Evolutionary conservation across 306 rosid species (phyloP).

Genomic region (Chamaecrista fasciculata): DNA sequence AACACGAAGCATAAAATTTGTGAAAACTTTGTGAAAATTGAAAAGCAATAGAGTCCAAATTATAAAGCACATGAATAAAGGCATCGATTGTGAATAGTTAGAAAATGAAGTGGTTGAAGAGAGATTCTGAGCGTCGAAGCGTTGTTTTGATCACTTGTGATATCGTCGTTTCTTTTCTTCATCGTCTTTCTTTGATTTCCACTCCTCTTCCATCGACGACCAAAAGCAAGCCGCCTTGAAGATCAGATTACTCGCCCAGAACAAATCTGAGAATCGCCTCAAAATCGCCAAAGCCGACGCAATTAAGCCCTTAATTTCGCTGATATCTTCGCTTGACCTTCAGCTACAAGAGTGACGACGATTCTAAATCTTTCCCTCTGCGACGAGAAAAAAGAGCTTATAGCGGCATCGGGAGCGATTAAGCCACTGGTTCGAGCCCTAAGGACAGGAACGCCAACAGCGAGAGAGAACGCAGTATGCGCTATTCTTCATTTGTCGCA

Average conservation of each 20-base stretch:
- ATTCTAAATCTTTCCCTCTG: slow-evolving; percentile 85
- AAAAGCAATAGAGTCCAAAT: too few relatives aligned
- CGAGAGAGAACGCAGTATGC: slow-evolving; percentile 94
- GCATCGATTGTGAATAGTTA: too few relatives aligned
- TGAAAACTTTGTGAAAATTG: too few relatives aligned
- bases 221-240: slow-evolving; percentile 96
- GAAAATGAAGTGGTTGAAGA: too few relatives aligned
- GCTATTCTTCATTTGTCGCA: slow-evolving; percentile 83
- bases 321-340: slow-evolving; percentile 61
- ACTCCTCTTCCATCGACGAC: slow-evolving; percentile 68
- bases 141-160: too few relatives aligned
- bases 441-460: slow-evolving; percentile 57
- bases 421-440: slow-evolving; percentile 74
- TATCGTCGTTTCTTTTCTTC: too few relatives aligned
- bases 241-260: slow-evolving; percentile 85
- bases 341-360: slow-evolving; percentile 92
- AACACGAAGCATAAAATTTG: too few relatives aligned
- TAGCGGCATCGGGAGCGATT: slow-evolving; percentile 78
- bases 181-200: slow-evolving; percentile 57
- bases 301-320: slow-evolving; percentile 69
- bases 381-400: slow-evolving; percentile 84
- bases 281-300: slow-evolving; percentile 79
- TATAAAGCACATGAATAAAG: too few relatives aligned
- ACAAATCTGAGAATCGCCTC: slow-evolving; percentile 76
- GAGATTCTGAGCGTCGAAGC: too few relatives aligned